Evolutionary conservation across 1,139 yeast species (phyloP), one percentile per base, ranked within the genome.

Genomic region (Meyerozyma guilliermondii): DNA sequence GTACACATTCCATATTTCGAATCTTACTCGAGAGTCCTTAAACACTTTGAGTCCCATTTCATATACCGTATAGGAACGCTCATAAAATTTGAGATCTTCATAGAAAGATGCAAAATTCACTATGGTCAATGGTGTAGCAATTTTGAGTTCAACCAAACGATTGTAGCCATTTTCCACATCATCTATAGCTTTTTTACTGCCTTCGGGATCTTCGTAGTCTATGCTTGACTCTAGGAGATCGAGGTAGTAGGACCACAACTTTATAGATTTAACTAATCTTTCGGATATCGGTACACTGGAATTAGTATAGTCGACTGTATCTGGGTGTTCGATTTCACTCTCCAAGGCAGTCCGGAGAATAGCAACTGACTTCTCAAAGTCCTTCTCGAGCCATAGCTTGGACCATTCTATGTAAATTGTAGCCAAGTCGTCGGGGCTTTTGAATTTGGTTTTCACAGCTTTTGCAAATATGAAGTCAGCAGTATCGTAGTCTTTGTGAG

Each of bases 1-100:
- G 58, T 88, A 89, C 9, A 77, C 65, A 46, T 76, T 79, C 92
- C 94, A 87, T 24, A 89, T 69, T 50, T 87, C 88, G 53, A 74
- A 83, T 40, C 55, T 55, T 13, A 82, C 81, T 4, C 75, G 69
- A 1, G 85, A 81, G 49, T 81, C 83, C 20, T 56, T 52, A 58
- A 89, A 89, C 13, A 76, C 53, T 7, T 65, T 68, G 24, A 87
- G 58, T 0, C 91, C 94, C 11, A 76, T 63, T 55, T 88, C 96
- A 58, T 79, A 87, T 0, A 84, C 71, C 39, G 73, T 70, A 53
- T 82, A 82, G 13, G 86, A 67, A 44, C 74, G 75, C 44, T 77
- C 81, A 50, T 61, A 70, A 40, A 69, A 66, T 1, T 67, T 56
- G 46, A 73, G 64, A 6, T 71, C 76, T 47, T 80, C 82, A 27